phyloP scores from a whole-genome alignment of 306 rosid genomes.

The Cyclanthera cordifolia region DNA sequence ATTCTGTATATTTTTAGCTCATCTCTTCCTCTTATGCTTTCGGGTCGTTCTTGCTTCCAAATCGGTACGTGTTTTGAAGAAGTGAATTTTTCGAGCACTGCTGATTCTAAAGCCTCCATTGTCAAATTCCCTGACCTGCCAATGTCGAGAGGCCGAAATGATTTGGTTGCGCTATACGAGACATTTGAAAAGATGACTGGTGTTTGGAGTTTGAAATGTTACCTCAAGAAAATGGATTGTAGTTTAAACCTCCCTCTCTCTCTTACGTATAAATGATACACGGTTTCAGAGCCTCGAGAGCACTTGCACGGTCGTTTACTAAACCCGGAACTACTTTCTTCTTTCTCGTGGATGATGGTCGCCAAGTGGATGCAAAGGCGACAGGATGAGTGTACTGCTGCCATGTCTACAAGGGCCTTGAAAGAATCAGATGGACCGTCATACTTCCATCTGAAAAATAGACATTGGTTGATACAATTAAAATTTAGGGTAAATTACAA shows the following conservation, averaged over 20 bases:
- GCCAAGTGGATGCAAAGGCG: conserved; percentile 98
- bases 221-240: conserved; percentile 90
- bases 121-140: conserved; percentile 68
- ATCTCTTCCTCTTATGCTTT: conserved; percentile 55
- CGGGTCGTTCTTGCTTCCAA: conserved; percentile 84
- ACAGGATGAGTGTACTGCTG: conserved; percentile 96
- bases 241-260: conserved; percentile 84
- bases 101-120: conserved; percentile 48
- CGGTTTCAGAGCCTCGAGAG: conserved; percentile 53
- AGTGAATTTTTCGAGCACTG: conserved; percentile 44
- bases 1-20: conserved; percentile 53
- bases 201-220: conserved; percentile 8
- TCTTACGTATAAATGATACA: conserved; percentile 69
- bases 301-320: conserved; percentile 86
- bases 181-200: neutral
- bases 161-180: conserved; percentile 11
- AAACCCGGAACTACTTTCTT: conserved; percentile 49
- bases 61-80: conserved; percentile 60
- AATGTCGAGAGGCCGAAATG: neutral
- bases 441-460: conserved; percentile 65
- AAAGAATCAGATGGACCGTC: conserved; percentile 93
- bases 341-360: conserved; percentile 51
- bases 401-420: conserved; percentile 99
- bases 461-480: no score
- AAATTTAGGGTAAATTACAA: no score